Base-by-base conservation (phyloP, 768 basidiomycete genomes). In the Rubroboletus satanas region DNA sequence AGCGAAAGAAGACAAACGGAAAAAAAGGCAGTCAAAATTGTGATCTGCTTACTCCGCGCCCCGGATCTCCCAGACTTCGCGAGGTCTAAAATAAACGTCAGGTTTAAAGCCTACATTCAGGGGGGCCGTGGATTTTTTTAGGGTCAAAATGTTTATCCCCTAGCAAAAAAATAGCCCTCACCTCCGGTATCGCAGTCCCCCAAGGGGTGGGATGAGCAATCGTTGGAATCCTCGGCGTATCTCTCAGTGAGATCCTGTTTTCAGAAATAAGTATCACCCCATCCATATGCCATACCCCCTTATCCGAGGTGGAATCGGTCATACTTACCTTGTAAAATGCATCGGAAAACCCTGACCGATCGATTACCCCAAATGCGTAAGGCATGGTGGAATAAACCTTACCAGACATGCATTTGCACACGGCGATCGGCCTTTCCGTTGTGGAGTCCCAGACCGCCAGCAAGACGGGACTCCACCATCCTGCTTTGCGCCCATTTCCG, bases 351-450 rank as follows among this genome's bases (percentile, higher is more conserved):
- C 92, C 92, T 84, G 68, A 41, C 31, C 39, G 42, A 45, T 44
- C 56, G 32, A 46, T 57, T 26, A 59, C 12, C n/a, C 17, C 36
- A 45, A 47, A 41, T 12, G 42, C 32, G 18, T 18, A 36, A 28
- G 26, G 17, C 12, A 54, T 35, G 32, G 18, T n/a, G 9, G 32
- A 28, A 37, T 31, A 36, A 50, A 44, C 66, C 79, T 56, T 59
- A 84, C 88, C 88, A 57, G 88, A 90, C 84, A 92, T 89, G 77
- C 90, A 93, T 71, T 97, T 95, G 70, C 90, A 93, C 17, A 94
- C 79, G 2, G 88, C 93, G 42, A 91, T 83, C 51, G 85, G 72
- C 52, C 73, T 79, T 29, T 83, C 87, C 9, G 73, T 75, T 54
- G 78, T 75, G 21, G 81, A 72, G 64, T 93, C 84, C 79, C 87